A percentile compares a stretch with the other conserved stretches of the same genome.
Evolutionary conservation across 116 monocot genomes (phyloP).

Genomic region (Zostera marina): DNA sequence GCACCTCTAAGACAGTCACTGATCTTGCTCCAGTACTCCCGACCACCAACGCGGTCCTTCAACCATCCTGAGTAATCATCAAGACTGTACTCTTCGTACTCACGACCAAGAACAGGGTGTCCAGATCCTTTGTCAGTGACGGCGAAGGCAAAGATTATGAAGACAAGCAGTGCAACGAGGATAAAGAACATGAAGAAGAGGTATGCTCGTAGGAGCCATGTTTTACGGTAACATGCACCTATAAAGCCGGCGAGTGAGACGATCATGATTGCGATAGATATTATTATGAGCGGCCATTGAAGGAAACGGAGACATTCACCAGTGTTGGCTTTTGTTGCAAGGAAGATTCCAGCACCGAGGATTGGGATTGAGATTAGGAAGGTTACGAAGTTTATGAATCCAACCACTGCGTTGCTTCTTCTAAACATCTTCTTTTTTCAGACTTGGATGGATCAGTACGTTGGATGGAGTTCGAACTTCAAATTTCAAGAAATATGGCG

Average conservation of each 20-base stretch:
- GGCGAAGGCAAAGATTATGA: constrained; percentile 19
- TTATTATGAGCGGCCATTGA: constrained; percentile 13
- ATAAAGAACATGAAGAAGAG: constrained; percentile 23
- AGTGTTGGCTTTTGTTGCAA: neutral
- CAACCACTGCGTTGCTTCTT: constrained; percentile 4
- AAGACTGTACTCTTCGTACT: constrained; percentile 15
- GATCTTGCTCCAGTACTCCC: constrained; percentile 14
- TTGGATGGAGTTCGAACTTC: too few relatives aligned
- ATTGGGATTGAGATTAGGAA: constrained; percentile 5
- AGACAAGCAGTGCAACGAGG: constrained; percentile 7
- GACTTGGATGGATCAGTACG: too few relatives aligned
- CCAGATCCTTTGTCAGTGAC: constrained; percentile 18
- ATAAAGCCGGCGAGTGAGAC: constrained; percentile 18
- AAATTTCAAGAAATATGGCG: too few relatives aligned
- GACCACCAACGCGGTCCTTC: constrained; percentile 5
- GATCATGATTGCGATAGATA: constrained; percentile 10
- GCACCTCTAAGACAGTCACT: constrained; percentile 12
- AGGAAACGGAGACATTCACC: constrained; percentile 11
- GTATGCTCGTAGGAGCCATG: constrained; percentile 21
- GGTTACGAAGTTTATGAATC: constrained; percentile 10
- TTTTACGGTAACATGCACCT: constrained; percentile 17
- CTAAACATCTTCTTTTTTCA: constrained; percentile 5
- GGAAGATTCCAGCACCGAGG: constrained; percentile 3
- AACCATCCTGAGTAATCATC: constrained; percentile 24
- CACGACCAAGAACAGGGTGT: neutral